Percentiles rank a stretch among this genome's conserved stretches.
Evolutionary conservation across 1,284 basidiomycete genomes (phyloP).

Genomic region (Schizophyllum amplum): DNA sequence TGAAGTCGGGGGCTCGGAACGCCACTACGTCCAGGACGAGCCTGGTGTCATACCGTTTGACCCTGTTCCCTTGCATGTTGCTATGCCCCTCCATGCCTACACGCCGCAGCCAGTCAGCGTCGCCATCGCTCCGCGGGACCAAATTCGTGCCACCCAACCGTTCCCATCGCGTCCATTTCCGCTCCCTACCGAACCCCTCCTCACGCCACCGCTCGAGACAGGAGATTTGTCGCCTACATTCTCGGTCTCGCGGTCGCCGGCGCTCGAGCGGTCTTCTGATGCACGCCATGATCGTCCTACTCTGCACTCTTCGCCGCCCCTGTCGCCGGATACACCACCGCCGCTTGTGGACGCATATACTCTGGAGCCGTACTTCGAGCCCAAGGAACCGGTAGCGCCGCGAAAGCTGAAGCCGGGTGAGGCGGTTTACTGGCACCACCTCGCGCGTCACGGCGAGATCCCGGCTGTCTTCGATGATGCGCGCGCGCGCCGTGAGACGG

Average conservation of each 20-base stretch:
- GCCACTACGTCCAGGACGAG: constrained; percentile 64
- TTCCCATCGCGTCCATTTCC: constrained; percentile 10
- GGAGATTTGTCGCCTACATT: constrained; percentile 21
- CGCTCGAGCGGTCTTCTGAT: constrained; percentile 10
- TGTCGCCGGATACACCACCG: constrained; percentile 9
- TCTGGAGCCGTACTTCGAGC: constrained; percentile 2
- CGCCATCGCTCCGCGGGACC: constrained; percentile 13
- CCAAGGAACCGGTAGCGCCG: constrained; percentile 20
- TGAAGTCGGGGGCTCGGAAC: constrained; percentile 65
- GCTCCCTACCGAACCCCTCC: constrained; percentile 26
- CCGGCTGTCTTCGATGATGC: constrained; percentile 53
- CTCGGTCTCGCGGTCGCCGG: constrained; percentile 19
- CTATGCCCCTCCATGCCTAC: constrained; percentile 12
- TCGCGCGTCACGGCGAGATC: constrained; percentile 66
- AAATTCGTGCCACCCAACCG: constrained; percentile 10
- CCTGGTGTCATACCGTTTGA: constrained; percentile 43
- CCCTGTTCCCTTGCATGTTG: constrained; percentile 25
- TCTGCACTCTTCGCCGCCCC: constrained; percentile 12
- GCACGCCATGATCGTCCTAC: constrained; percentile 5
- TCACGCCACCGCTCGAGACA: constrained; percentile 32
- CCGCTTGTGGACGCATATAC: constrained; percentile 11
- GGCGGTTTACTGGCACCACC: constrained; percentile 73
- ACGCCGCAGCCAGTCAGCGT: constrained; percentile 22
- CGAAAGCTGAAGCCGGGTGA: constrained; percentile 54
- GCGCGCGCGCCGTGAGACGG: constrained; percentile 31